phyloP scores from a whole-genome alignment of 2,329 filamentous ascomycete species.

The Harringtonia aguacate region DNA sequence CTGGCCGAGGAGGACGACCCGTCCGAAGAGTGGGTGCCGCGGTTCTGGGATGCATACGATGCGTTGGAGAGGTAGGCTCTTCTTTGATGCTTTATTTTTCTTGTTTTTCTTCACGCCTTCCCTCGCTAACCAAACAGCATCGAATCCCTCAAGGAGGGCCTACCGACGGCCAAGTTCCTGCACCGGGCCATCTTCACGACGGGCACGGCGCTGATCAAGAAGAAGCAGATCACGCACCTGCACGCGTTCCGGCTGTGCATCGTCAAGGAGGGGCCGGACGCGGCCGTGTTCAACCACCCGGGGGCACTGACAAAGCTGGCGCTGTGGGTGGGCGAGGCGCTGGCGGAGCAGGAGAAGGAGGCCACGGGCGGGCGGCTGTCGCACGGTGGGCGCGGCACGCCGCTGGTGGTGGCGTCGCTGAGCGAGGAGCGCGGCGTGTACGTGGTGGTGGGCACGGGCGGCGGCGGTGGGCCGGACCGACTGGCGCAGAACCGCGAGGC shows the following conservation, averaged over 20 bases:
- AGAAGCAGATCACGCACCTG: constrained; percentile 86
- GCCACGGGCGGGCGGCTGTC: constrained; percentile 56
- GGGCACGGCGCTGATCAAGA: constrained; percentile 81
- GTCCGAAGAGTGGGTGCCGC: constrained; percentile 51
- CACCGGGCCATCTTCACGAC: constrained; percentile 90
- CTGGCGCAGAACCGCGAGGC: constrained; percentile 53
- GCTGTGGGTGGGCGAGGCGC: constrained; percentile 86
- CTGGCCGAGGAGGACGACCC: constrained; percentile 27
- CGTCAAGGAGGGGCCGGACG: constrained; percentile 89
- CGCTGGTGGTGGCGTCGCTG: constrained; percentile 80
- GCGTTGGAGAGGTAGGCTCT: constrained; percentile 51
- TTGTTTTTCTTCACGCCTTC: neutral
- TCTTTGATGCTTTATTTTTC: constrained; percentile 1
- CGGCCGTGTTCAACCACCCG: constrained; percentile 83
- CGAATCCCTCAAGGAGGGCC: constrained; percentile 61
- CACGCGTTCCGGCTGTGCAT: constrained; percentile 91
- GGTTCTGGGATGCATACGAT: constrained; percentile 65
- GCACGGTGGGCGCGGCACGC: constrained; percentile 62
- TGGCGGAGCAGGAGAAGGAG: constrained; percentile 80
- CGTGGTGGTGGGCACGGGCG: constrained; percentile 84
- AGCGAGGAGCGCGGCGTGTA: constrained; percentile 84
- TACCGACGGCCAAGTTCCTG: constrained; percentile 78
- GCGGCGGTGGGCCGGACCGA: constrained; percentile 69
- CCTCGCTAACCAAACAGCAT: constrained; percentile 38
- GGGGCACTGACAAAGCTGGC: constrained; percentile 89